These are phyloP conservation scores for Vanrija sp. DNA, from an alignment of 1,284 basidiomycete genomes.

Conservation along the genomic window DNA sequence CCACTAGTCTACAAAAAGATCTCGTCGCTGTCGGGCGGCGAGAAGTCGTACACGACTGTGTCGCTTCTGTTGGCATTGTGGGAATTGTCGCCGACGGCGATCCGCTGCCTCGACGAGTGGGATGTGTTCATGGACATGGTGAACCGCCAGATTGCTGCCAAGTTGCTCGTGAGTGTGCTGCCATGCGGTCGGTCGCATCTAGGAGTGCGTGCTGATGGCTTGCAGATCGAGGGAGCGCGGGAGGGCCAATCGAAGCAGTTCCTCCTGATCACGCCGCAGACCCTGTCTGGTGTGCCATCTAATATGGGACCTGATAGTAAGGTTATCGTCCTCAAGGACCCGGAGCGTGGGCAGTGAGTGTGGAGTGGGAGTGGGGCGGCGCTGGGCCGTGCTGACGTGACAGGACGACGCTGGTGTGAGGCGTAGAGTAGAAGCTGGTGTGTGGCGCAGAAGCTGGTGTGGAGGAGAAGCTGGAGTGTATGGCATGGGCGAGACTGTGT, in stretches of 20 bases:
- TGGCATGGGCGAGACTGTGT: no score
- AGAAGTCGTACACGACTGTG: slow-evolving; percentile 96
- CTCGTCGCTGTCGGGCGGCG: slow-evolving; percentile 73
- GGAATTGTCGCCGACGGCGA: slow-evolving; percentile 90
- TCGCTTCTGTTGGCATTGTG: slow-evolving; percentile 88
- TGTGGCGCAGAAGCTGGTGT: not conserved
- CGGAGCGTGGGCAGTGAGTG: slow-evolving; percentile 38
- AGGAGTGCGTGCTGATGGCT: slow-evolving; percentile 1
- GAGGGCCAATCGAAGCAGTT: slow-evolving; percentile 81
- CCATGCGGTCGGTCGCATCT: not conserved
- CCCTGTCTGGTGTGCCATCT: slow-evolving; percentile 40
- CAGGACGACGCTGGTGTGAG: not conserved
- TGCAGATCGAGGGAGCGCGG: slow-evolving; percentile 77
- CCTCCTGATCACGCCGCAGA: slow-evolving; percentile 76
- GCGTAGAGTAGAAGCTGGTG: not conserved
- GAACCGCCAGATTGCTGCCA: slow-evolving; percentile 85
- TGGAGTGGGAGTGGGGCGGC: not conserved
- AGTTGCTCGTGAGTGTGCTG: slow-evolving; percentile 70
- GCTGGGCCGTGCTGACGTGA: not conserved
- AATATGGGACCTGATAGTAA: slow-evolving; percentile 28
- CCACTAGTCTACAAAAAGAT: slow-evolving; percentile 56
- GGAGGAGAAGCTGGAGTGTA: not conserved
- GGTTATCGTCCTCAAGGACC: slow-evolving; percentile 40
- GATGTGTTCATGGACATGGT: slow-evolving; percentile 96
- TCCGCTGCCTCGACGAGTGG: slow-evolving; percentile 85